These are phyloP conservation scores for Cladosporium sp. DNA, from an alignment of 2,329 filamentous ascomycete species.

Conservation along the genomic window DNA sequence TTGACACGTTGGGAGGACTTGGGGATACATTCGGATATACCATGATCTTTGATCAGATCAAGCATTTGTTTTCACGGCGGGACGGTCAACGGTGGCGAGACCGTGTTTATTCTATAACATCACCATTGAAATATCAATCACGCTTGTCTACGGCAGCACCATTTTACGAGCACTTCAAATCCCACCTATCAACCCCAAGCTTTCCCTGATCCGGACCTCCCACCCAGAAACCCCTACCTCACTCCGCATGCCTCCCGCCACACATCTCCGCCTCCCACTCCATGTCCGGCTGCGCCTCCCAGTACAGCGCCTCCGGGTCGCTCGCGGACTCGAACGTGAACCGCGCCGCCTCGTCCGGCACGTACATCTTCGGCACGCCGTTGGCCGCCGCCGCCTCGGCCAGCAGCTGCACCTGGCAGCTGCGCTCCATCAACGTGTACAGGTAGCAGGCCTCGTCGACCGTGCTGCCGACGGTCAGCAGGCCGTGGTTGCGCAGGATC, in stretches of 20 bases:
- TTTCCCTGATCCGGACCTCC: not conserved
- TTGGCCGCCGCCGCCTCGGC: conserved; percentile 60
- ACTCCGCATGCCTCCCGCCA: conserved; percentile 12
- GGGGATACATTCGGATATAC: conserved; percentile 9
- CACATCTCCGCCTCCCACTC: conserved; percentile 33
- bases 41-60: not conserved
- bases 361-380: conserved; percentile 46
- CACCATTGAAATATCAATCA: not conserved
- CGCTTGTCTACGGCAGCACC: no score
- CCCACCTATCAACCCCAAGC: no score
- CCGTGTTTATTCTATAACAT: not conserved
- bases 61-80: not conserved
- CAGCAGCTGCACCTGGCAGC: conserved; percentile 61
- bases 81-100: not conserved
- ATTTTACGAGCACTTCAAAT: no score
- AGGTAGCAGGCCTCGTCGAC: conserved; percentile 70
- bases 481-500: conserved; percentile 65
- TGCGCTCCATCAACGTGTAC: conserved; percentile 62
- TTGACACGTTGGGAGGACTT: conserved; percentile 1
- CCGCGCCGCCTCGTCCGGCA: conserved; percentile 50
- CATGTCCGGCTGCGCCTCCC: conserved; percentile 48
- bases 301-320: conserved; percentile 45
- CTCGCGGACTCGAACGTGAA: conserved; percentile 47
- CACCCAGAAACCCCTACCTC: not conserved
- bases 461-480: conserved; percentile 63